Conservation (phyloP, 495 filamentous ascomycete species). For the Margaritispora aquatica region DNA sequence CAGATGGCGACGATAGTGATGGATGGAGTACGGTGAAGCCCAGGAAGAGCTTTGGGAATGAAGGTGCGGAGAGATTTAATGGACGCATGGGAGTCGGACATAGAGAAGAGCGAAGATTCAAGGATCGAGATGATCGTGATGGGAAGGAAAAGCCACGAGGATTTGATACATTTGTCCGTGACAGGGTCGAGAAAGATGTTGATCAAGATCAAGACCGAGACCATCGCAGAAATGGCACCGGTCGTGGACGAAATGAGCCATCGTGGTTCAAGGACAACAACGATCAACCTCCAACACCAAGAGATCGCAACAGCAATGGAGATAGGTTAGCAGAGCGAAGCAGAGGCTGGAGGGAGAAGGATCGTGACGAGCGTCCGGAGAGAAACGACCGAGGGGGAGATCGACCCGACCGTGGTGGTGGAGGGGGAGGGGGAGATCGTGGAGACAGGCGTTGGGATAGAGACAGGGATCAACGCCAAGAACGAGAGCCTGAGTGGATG, state of each 20-base stretch:
- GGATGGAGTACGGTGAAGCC: conserved; percentile 57
- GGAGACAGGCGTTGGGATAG: conserved; percentile 52
- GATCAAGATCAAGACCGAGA: conserved; percentile 31
- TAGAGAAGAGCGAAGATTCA: conserved; percentile 32
- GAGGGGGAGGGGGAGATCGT: conserved; percentile 30
- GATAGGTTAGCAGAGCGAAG: conserved; percentile 22
- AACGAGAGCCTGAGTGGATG: conserved; percentile 83
- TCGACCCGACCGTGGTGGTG: conserved; percentile 19
- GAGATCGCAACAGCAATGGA: conserved; percentile 25
- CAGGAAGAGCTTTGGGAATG: conserved; percentile 57
- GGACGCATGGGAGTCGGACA: conserved; percentile 43
- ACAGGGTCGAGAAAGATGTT: conserved; percentile 33
- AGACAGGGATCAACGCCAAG: conserved; percentile 51
- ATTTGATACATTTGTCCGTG: conserved; percentile 40
- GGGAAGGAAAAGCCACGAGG: conserved; percentile 40
- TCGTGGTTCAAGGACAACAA: conserved; percentile 47
- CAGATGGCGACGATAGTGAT: conserved; percentile 49
- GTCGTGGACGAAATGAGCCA: conserved; percentile 45
- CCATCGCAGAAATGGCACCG: conserved; percentile 32
- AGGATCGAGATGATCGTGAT: conserved; percentile 42
- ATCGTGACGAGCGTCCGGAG: conserved; percentile 26
- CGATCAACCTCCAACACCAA: conserved; percentile 16
- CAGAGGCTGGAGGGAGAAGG: conserved; percentile 27
- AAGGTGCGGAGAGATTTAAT: conserved; percentile 57
- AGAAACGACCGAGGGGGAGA: conserved; percentile 42